Conservation (phyloP, 108 stramenopile species). For the Nitzschia sp. region DNA sequence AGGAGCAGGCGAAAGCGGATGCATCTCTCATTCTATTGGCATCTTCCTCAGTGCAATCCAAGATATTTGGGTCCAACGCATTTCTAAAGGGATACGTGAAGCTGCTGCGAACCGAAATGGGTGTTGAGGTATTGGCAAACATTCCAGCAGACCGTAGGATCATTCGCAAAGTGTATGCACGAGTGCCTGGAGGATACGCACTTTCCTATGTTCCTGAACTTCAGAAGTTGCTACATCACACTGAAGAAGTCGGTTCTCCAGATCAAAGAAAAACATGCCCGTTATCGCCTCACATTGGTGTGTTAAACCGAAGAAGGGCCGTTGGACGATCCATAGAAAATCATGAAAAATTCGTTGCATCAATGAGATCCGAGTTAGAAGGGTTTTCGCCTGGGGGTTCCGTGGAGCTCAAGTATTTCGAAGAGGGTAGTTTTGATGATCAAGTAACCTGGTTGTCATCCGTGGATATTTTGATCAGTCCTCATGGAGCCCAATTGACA, state of each 20-base stretch:
- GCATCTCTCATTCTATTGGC: neutral
- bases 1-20: neutral
- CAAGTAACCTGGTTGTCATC: constrained; percentile 31
- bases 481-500: constrained; percentile 51
- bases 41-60: neutral
- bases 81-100: constrained; percentile 33
- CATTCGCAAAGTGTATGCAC: neutral
- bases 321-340: constrained; percentile 28
- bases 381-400: neutral
- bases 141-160: neutral
- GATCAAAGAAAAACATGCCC: neutral
- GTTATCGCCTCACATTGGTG: constrained; percentile 20
- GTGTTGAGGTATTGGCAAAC: neutral
- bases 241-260: neutral
- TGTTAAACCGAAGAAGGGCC: constrained; percentile 34
- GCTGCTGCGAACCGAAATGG: constrained; percentile 10
- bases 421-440: constrained; percentile 21
- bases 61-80: constrained; percentile 13
- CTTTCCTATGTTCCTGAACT: constrained; percentile 25
- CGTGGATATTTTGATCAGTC: constrained; percentile 38
- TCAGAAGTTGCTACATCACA: constrained; percentile 7
- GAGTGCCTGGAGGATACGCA: constrained; percentile 18
- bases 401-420: neutral
- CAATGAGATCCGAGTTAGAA: neutral
- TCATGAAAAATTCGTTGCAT: neutral